Evolutionary conservation across 805 yeast genomes (phyloP), one percentile per base, ranked within the genome.

Genomic region (Starmerella kuoi): DNA sequence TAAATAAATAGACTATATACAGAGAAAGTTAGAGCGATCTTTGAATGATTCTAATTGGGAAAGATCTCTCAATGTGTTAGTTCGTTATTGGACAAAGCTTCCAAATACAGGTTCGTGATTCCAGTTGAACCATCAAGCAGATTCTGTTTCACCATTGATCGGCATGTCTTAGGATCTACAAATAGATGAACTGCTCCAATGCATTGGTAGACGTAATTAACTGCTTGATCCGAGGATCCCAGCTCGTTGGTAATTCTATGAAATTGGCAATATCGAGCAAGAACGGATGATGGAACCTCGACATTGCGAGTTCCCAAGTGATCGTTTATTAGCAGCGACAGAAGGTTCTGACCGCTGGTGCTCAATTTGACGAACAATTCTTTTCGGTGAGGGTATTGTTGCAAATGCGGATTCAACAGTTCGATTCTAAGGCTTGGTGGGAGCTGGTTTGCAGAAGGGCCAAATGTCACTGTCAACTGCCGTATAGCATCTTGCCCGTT

Each of bases 231-330:
- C 2, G n/a, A 18, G 4, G 36, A 15, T 31, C 34, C 32, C 14
- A 33, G 18, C 5, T 28, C 23, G n/a, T 24, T 47, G 43, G 31
- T 37, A 3, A 37, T 12, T 2, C 47, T 15, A 42, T 42, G 43
- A 4, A 31, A 18, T 2, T 33, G 45, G 5, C 46, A 48, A 26
- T 35, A 53, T 31, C 24, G 34, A 15, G 35, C 31, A 3, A 53
- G 14, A 7, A 53, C 42, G 6, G 14, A 20, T 4, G 24, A 19
- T n/a, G 47, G 35, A 8, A 50, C 17, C 21, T 19, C 38, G 4
- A 49, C 50, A 15, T 35, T 50, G 19, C 49, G 54, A 6, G 57
- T 52, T 7, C 57, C 55, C 12, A 53, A 38, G 20, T 42, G 46
- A 15, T 41, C 45, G 32, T 53, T 53, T 19, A 47, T 28, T n/a